These are phyloP conservation scores for Colletotrichum liaoningense DNA, from an alignment of 2,329 filamentous ascomycete species.

Conservation along the genomic window DNA sequence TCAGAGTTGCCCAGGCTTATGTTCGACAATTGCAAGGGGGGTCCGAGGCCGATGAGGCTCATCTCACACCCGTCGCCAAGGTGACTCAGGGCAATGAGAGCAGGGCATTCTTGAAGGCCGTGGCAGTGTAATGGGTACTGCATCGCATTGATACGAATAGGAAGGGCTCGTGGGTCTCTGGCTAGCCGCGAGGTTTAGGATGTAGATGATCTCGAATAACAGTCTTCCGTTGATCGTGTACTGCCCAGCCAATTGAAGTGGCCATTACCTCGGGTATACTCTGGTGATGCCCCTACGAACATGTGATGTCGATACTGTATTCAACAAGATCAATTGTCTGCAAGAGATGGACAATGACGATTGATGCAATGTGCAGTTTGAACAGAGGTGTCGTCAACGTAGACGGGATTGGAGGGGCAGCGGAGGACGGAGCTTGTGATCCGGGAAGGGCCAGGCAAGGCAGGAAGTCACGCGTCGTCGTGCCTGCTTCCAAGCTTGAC, in stretches of 20 bases:
- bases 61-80: conserved; percentile 65
- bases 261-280: not conserved
- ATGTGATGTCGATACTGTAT: too few species aligned
- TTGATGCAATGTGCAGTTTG: not conserved
- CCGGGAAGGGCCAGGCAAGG: not conserved
- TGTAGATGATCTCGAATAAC: not conserved
- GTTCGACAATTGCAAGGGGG: conserved; percentile 53
- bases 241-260: not conserved
- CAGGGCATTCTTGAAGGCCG: conserved; percentile 60
- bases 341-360: not conserved
- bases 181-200: not conserved
- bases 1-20: conserved; percentile 69
- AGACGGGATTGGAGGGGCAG: not conserved
- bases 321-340: too few species aligned
- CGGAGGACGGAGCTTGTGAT: not conserved
- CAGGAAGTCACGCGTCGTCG: not conserved
- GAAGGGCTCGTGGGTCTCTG: not conserved
- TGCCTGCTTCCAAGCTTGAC: not conserved
- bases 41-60: conserved; percentile 46
- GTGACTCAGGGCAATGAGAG: conserved; percentile 68
- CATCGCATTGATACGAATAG: not conserved
- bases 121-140: conserved; percentile 44
- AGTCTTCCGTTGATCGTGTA: not conserved
- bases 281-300: not conserved
- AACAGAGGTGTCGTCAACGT: too few species aligned